Conservation (phyloP, 2,329 filamentous ascomycete species). For the Tolypocladium ophioglossoides region DNA sequence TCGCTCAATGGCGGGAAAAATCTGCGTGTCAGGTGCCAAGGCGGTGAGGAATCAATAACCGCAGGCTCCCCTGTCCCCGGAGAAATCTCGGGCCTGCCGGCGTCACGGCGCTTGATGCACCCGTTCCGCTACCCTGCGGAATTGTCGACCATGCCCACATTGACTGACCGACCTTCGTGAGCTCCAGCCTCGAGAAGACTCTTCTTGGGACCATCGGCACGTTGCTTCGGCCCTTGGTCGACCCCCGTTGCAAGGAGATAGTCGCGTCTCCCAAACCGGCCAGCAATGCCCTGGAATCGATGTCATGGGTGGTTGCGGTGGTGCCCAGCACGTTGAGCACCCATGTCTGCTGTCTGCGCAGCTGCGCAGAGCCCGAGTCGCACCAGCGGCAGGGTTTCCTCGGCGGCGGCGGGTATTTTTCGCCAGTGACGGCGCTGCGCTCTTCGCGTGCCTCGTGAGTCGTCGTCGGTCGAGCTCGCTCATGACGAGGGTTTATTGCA, state of each 20-base stretch:
- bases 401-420: not conserved
- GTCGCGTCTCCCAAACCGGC: not conserved
- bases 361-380: not conserved
- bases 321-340: not conserved
- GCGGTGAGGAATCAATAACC: not conserved
- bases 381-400: not conserved
- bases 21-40: not conserved
- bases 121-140: constrained; percentile 1
- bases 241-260: not conserved
- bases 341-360: not conserved
- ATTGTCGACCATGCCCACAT: not conserved
- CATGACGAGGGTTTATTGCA: not conserved
- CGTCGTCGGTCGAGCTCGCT: not conserved
- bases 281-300: not conserved
- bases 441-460: not conserved
- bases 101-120: not conserved
- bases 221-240: not conserved
- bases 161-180: not conserved
- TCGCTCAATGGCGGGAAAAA: not conserved
- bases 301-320: not conserved
- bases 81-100: not conserved
- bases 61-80: not conserved
- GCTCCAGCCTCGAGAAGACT: not conserved
- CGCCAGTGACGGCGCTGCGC: not conserved
- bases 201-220: not conserved